Evolutionary conservation across 129 eudicot species (phyloP), one percentile per base, ranked within the genome.

Genomic region (Cynara cardunculus): DNA sequence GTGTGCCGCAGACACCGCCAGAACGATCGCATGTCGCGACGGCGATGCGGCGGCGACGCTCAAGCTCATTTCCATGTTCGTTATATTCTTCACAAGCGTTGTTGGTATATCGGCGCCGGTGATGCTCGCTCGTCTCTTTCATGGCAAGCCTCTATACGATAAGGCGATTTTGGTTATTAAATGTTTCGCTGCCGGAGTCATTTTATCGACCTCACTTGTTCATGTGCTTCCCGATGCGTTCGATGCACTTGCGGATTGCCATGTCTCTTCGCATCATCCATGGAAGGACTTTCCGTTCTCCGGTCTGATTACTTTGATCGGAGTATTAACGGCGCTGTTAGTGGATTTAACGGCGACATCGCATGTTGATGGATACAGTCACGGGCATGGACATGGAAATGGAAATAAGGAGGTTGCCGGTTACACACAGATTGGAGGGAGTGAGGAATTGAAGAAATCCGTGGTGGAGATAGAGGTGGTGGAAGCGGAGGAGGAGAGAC

Each of bases 161-260:
- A 92, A 89, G 69, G 94, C 92, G 8, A 84, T 86, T 1, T 8
- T 92, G 2, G 9, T 89, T 24, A 88, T 92, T 77, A 92, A 92
- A 84, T 92, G 97, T 73, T 92, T 89, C 84, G 97, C 97, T 7
- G 97, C 97, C n/a, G 97, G 97, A 1, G 97, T 92, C 0, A 92
- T 92, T 1, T 77, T 92, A 44, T 89, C 97, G 14, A 92, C 97
- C 8, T 92, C 94, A 1, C 89, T 92, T 7, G 97, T 92, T 25
- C 97, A 92, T 80, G 97, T 92, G 14, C 87, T 92, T 19, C 97
- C 97, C 7, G 97, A 92, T 53, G 97, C 97, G 10, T 92, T 82
- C 83, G 79, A 79, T 27, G 97, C 97, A 0, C 92, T 92, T 16
- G 82, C 87, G 12, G 85, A 92, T 72, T 92, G 97, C 25, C 89